Conservation (phyloP, 352 stramenopile species). For the Pythium biforme region DNA sequence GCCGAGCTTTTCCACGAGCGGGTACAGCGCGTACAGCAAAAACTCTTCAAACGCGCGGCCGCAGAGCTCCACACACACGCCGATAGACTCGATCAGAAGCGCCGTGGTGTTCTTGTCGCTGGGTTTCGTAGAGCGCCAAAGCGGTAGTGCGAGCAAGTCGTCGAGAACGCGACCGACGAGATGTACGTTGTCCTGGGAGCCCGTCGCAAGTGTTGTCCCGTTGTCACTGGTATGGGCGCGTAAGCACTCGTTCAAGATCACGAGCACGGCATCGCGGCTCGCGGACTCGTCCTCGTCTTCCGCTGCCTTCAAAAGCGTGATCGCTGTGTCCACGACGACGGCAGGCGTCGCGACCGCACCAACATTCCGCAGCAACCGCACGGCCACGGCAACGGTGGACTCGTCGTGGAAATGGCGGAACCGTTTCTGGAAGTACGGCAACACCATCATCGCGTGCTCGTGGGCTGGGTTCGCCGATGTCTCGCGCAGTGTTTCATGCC, state of each 20-base stretch:
- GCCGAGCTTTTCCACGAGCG: slow-evolving; percentile 83
- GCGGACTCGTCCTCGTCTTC: background rate
- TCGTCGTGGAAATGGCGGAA: slow-evolving; percentile 73
- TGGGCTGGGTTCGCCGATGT: background rate
- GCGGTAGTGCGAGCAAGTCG: slow-evolving; percentile 53
- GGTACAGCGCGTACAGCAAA: slow-evolving; percentile 72
- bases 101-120: slow-evolving; percentile 25
- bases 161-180: slow-evolving; percentile 75
- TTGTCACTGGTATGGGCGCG: slow-evolving; percentile 21
- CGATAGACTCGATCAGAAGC: slow-evolving; percentile 74
- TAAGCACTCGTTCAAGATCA: slow-evolving; percentile 71
- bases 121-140: background rate
- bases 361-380: slow-evolving; percentile 48
- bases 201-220: background rate
- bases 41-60: slow-evolving; percentile 52
- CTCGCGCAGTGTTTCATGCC: slow-evolving; percentile 35
- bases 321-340: slow-evolving; percentile 65
- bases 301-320: slow-evolving; percentile 33
- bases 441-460: slow-evolving; percentile 25
- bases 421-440: slow-evolving; percentile 81
- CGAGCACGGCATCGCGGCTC: slow-evolving; percentile 34
- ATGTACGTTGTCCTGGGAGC: slow-evolving; percentile 44
- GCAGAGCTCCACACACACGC: slow-evolving; percentile 68
- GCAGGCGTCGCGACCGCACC: slow-evolving; percentile 49
- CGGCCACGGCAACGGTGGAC: slow-evolving; percentile 44